Base-by-base conservation (phyloP, 768 basidiomycete species). In the Agaricus bisporus region DNA sequence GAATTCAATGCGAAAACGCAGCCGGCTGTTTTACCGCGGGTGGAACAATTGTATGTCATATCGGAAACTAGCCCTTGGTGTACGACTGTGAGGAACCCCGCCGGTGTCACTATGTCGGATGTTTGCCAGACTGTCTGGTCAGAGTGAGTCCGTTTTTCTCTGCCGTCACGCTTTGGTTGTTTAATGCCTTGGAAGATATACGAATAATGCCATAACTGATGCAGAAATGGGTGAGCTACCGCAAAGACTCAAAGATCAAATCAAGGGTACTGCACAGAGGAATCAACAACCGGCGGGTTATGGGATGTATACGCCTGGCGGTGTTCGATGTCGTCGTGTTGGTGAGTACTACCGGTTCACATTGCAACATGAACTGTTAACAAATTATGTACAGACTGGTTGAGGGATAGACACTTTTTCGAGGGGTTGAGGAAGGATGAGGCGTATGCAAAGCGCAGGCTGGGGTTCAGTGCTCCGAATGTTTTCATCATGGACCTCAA, bases 401-500 rank as follows among this genome's bases (percentile, higher is more conserved):
- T 91, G 17, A 77, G 85, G 41, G 90, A 91, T 51, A 75, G 78
- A 50, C 72, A 77, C 18, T 88, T 75, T 65, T 90, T 91, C 55
- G 88, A 91, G 55, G 74, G 76, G 14, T 60, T 92, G 52, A 59
- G 59, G 10, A 80, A 73, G 63, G 79, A 85, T 58, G 86, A 89
- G 58, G 61, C 60, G 7, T 91, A 91, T 59, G 71, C 76, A 1
- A 59, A 68, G 25, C 64, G 72, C 8, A 78, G 88, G 5, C 79
- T 92, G 26, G 90, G 90, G 1, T 92, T 81, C 68, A 77, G 74
- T 51, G 90, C 90, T 2, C 81, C 88, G 5, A 91, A 92, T 62
- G 78, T 91, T 37, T 88, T 88, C 63, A 73, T 90, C 37, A 81
- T 91, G 84, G 75, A 77, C 51, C 58, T 88, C 38, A 71, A 32